Conservation (phyloP, 768 basidiomycete species). For the Mycena vulgaris region DNA sequence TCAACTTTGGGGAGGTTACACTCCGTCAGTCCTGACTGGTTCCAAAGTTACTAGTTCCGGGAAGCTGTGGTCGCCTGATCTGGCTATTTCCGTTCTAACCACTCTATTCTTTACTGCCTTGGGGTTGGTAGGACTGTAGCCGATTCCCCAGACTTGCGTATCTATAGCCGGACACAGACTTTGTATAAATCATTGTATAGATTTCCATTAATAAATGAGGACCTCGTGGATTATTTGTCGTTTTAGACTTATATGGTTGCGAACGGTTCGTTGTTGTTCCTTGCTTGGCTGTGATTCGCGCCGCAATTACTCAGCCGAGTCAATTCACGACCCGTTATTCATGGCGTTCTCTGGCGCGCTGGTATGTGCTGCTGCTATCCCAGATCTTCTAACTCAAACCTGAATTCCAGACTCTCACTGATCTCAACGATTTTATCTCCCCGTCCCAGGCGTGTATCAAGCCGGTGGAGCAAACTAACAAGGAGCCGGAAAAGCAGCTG, state of each 20-base stretch:
- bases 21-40: constrained; percentile 64
- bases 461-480: constrained; percentile 76
- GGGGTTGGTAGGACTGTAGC: neutral
- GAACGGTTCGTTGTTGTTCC: neutral
- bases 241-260: neutral
- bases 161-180: neutral
- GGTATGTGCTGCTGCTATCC: constrained; percentile 58
- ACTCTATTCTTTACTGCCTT: constrained; percentile 14
- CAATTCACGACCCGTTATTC: neutral
- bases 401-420: constrained; percentile 81
- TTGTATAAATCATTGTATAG: neutral
- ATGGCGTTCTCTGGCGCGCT: constrained; percentile 94
- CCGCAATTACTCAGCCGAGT: constrained; percentile 27
- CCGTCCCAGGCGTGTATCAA: constrained; percentile 99
- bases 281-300: neutral
- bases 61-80: neutral
- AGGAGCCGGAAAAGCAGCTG: constrained; percentile 46
- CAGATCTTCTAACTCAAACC: constrained; percentile 23
- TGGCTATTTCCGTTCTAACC: neutral
- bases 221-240: no score
- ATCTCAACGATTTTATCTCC: constrained; percentile 97
- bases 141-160: constrained; percentile 19
- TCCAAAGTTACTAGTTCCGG: constrained; percentile 30
- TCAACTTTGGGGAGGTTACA: constrained; percentile 70
- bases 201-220: constrained; percentile 7